Evolutionary conservation across 2,329 filamentous ascomycete genomes (phyloP), one percentile per base, ranked within the genome.

Genomic region (Curvularia lunata): DNA sequence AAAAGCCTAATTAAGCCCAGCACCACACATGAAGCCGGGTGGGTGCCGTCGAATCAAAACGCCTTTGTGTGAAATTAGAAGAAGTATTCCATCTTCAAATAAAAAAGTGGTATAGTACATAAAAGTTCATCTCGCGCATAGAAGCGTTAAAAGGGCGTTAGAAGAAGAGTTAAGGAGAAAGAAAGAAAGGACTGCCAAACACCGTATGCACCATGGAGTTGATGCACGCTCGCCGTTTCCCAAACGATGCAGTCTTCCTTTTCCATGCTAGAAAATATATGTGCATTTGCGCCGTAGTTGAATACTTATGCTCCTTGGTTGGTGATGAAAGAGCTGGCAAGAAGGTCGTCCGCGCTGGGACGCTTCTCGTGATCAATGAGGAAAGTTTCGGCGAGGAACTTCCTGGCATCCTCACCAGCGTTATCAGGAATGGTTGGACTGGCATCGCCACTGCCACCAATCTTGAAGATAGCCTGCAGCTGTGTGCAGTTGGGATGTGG

Each of bases 381-480:
- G 80, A 99, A 99, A 0, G 95, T 97, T 80, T 91, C 88, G 54
- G 85, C 84, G 64, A 99, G 80, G 81, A 99, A 99, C 43, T 84
- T 85, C 75, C 89, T 86, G 4, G 92, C 94, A 66, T 97, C 94
- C 34, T 88, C 85, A 69, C 91, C 95, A 12, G 92, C 92, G 67
- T 89, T 86, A 12, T 96, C 91, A 0, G 95, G 95, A 54, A 97
- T 90, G 16, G 91, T 93, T 0, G 95, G 95, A 43, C 91, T 88
- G 23, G 92, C 92, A 76, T 91, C 90, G 65, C 90, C 88, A 64
- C 90, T 92, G 38, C 93, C 93, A 32, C 81, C 81, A 75, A 99
- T 98, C 81, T 97, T 97, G 84, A 99, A 99, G 72, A 99, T 97
- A 59, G 95, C 95, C 76, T 99, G 95, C 62, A 99, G 83, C 78